A percentile compares a stretch with the other conserved stretches of the same genome.
These are phyloP conservation scores for Trichosporon sp. DNA, from an alignment of 1,284 basidiomycete genomes.

Conservation along the genomic window DNA sequence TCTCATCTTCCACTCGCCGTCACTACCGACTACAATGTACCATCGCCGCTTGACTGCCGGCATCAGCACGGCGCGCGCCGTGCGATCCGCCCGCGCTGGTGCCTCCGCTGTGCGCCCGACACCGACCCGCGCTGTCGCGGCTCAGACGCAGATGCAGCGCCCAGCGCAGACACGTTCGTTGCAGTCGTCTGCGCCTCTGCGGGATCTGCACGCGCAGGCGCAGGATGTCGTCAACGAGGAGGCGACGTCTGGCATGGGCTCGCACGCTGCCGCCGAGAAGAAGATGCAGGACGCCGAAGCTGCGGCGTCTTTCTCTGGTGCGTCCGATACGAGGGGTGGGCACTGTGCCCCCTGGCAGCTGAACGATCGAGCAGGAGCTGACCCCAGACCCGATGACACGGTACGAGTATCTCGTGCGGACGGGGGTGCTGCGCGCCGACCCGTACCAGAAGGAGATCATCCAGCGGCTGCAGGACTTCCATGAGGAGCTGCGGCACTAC, in stretches of 20 bases:
- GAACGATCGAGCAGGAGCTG: neutral
- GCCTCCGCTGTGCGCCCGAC: neutral
- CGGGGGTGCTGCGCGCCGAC: constrained; percentile 70
- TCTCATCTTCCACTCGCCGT: neutral
- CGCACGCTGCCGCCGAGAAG: constrained; percentile 9
- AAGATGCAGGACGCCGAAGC: constrained; percentile 21
- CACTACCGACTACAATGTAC: neutral
- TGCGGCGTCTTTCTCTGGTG: constrained; percentile 16
- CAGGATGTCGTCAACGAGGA: neutral
- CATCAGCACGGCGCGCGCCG: neutral
- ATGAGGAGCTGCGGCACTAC: constrained; percentile 69
- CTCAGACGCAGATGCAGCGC: neutral
- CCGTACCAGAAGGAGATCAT: constrained; percentile 81
- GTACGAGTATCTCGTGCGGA: constrained; percentile 69
- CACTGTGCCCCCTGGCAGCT: neutral
- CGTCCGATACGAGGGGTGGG: neutral
- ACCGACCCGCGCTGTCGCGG: neutral
- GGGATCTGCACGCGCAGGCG: neutral
- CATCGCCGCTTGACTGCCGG: neutral
- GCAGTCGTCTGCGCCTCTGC: neutral
- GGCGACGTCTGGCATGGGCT: neutral
- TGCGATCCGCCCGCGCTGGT: neutral
- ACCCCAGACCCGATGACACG: constrained; percentile 50
- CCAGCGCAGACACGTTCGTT: constrained; percentile 7
- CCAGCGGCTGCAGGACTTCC: constrained; percentile 70